Conservation (phyloP, 257 asterid species). For the Ligustrum vulgare region DNA sequence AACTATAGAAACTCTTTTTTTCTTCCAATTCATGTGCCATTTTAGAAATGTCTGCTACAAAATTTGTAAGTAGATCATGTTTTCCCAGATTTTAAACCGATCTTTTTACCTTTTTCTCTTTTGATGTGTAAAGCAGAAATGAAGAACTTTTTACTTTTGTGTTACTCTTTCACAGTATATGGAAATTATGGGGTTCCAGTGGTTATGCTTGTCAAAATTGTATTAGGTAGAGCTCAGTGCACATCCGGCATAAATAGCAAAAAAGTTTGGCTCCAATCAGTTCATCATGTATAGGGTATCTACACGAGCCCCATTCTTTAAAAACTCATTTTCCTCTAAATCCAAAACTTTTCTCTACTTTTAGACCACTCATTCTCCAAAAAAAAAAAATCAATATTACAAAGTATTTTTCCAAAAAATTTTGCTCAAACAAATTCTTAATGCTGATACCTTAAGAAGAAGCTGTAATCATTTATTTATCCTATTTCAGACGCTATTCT, state of each 20-base stretch:
- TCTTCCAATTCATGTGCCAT: neutral
- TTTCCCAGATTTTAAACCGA: neutral
- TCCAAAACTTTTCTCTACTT: too few relatives aligned
- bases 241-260: neutral
- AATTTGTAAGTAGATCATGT: neutral
- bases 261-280: neutral
- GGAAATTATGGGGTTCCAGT: neutral
- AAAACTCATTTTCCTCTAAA: too few relatives aligned
- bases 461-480: neutral
- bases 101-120: too few relatives aligned
- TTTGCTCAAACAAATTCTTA: too few relatives aligned
- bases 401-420: too few relatives aligned
- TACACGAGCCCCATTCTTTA: neutral
- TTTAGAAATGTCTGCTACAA: neutral
- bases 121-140: neutral
- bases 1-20: neutral
- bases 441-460: neutral
- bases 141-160: neutral
- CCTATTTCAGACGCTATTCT: neutral
- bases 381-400: too few relatives aligned
- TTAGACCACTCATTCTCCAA: too few relatives aligned
- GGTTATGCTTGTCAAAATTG: neutral
- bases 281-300: neutral
- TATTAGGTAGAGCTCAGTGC: neutral
- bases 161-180: neutral